phyloP scores from a whole-genome alignment of 495 filamentous ascomycete species.

The Talaromyces thailandensis region DNA sequence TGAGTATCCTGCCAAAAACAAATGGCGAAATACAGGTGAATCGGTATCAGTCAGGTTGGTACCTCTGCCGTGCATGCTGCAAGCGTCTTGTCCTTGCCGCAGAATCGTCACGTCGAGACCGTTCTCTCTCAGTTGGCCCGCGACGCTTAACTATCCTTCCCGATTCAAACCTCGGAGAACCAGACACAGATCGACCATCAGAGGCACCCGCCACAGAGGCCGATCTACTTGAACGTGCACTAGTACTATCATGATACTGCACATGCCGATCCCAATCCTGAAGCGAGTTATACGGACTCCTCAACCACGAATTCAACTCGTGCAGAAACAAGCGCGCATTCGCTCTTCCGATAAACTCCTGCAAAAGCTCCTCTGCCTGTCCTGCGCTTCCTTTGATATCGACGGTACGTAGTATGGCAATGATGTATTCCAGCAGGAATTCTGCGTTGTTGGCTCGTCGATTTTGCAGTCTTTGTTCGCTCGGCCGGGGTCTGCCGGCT shows the following conservation, averaged over 20 bases:
- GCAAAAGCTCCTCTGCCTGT: slow-evolving; percentile 80
- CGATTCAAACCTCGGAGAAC: slow-evolving; percentile 8
- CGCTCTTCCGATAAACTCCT: slow-evolving; percentile 73
- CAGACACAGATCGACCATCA: slow-evolving; percentile 11
- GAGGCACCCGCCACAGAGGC: slow-evolving; percentile 11
- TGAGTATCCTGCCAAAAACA: neutral
- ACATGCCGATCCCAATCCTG: slow-evolving; percentile 76
- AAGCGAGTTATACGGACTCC: slow-evolving; percentile 63
- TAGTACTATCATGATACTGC: slow-evolving; percentile 47
- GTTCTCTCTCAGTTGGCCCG: neutral
- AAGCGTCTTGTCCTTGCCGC: slow-evolving; percentile 17
- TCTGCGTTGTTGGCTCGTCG: slow-evolving; percentile 69
- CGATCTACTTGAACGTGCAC: neutral
- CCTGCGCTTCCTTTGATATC: slow-evolving; percentile 81
- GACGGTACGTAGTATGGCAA: slow-evolving; percentile 81
- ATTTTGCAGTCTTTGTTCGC: slow-evolving; percentile 26
- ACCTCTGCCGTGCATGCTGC: slow-evolving; percentile 25
- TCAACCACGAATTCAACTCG: slow-evolving; percentile 71
- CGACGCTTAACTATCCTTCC: slow-evolving; percentile 20
- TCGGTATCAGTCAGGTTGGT: slow-evolving; percentile 26
- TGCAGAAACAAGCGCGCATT: slow-evolving; percentile 77
- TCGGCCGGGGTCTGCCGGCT: slow-evolving; percentile 17
- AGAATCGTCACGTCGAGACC: slow-evolving; percentile 10
- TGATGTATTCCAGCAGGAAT: slow-evolving; percentile 81
- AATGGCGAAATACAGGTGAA: slow-evolving; percentile 11